Evolutionary conservation across 495 filamentous ascomycete species (phyloP).

Genomic region (Neurospora pannonica): DNA sequence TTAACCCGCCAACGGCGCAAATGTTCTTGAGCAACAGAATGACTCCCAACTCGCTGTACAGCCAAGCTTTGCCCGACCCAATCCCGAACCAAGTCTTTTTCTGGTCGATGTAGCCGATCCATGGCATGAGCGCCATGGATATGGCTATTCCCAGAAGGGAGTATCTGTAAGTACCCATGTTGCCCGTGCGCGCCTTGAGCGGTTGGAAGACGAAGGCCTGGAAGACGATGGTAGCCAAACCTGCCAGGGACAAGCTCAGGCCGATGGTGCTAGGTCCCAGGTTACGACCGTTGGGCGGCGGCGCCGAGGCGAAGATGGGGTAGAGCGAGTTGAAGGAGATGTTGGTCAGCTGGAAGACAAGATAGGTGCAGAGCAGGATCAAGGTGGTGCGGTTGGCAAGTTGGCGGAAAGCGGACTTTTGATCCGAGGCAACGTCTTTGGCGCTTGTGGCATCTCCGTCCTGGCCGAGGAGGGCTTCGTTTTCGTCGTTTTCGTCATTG

Average conservation of each 20-base stretch:
- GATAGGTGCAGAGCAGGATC: constrained; percentile 67
- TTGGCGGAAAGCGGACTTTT: constrained; percentile 36
- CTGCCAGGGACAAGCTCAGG: constrained; percentile 75
- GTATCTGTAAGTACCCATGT: constrained; percentile 69
- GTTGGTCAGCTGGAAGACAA: constrained; percentile 83
- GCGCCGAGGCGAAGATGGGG: constrained; percentile 75
- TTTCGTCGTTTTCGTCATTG: constrained; percentile 30
- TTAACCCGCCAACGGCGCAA: constrained; percentile 77
- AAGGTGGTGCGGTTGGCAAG: constrained; percentile 72
- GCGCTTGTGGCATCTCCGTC: constrained; percentile 22
- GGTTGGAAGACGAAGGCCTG: constrained; percentile 76
- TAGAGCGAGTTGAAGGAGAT: constrained; percentile 86
- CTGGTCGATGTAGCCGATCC: constrained; percentile 64
- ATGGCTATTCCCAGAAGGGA: constrained; percentile 75
- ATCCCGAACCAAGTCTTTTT: constrained; percentile 33
- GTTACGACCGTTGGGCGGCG: constrained; percentile 63
- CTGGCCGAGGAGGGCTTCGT: constrained; percentile 13
- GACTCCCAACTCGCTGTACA: constrained; percentile 66
- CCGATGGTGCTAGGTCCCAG: constrained; percentile 76
- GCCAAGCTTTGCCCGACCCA: constrained; percentile 50
- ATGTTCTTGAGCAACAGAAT: constrained; percentile 82
- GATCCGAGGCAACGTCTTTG: constrained; percentile 16
- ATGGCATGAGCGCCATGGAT: constrained; percentile 81
- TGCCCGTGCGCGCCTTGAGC: constrained; percentile 73
- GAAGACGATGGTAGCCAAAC: constrained; percentile 75